Evolutionary conservation across 345 rosid species (phyloP), one percentile per base, ranked within the genome.

Genomic region (Mallotus nudiflorus): DNA sequence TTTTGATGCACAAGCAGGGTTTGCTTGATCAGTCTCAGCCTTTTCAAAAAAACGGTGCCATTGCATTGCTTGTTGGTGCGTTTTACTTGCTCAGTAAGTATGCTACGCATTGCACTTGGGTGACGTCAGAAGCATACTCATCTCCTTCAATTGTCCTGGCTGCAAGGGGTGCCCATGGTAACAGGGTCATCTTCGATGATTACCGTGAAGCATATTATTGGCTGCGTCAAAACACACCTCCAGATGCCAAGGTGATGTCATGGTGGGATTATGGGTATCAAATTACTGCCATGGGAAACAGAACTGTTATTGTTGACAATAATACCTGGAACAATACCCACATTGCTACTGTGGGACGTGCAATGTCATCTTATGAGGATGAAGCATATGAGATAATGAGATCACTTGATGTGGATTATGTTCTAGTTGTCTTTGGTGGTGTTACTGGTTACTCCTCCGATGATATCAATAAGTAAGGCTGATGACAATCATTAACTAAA

Each of bases 221-320:
- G 99, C 97, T 92, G 75, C 90, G 92, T 42, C 98, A 92, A 77
- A 95, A 95, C 76, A 95, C 99, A 68, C 97, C 99, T 51, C 83
- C 81, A 19, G 96, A 95, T 85, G 99, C 99, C 51, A 95, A 95
- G 83, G 84, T 95, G 79, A 95, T 95, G 99, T 95, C 99, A 25
- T 92, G 99, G 99, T 95, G 99, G 99, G 99, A 95, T 85, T 95
- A 95, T 72, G 98, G 98, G 69, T 91, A 94, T 82, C 98, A 94
- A 74, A 94, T 94, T 77, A 94, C 97, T 66, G 99, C 99, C 69
- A 95, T 95, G 99, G 99, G 97, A 77, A 95, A 95, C 77, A 90
- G 98, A 88, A 90, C 99, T 16, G 99, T 95, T 67, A 95, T 95
- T 57, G 99, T 95, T 48, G 99, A 95, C 80, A 95, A 95, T 76